phyloP scores from a whole-genome alignment of 2,329 filamentous ascomycete species.

The Mariannaea sp. region DNA sequence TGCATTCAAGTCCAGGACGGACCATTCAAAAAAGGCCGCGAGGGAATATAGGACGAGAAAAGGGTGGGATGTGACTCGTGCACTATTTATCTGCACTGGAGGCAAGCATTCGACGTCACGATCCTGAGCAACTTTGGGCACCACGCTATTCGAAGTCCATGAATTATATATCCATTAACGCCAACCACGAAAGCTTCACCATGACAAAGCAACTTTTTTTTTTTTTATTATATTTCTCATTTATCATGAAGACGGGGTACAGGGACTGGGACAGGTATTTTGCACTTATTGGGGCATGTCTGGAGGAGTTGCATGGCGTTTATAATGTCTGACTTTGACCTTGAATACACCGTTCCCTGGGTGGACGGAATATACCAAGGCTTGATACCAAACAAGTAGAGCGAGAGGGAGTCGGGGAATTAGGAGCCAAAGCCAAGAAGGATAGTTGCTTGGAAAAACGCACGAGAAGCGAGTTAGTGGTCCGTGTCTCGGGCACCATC shows the following conservation, averaged over 20 bases:
- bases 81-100: conserved; percentile 23
- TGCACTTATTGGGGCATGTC: conserved; percentile 28
- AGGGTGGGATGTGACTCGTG: conserved; percentile 15
- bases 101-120: conserved; percentile 15
- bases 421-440: neutral
- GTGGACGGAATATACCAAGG: conserved; percentile 30
- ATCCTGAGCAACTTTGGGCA: conserved; percentile 11
- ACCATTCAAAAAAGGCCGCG: conserved; percentile 29
- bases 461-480: conserved; percentile 23
- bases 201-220: conserved; percentile 20
- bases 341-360: conserved; percentile 35
- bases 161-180: conserved; percentile 11
- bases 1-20: conserved; percentile 24
- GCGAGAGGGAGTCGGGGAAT: conserved; percentile 19
- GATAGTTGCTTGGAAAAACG: conserved; percentile 12
- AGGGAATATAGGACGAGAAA: conserved; percentile 14
- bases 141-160: conserved; percentile 14
- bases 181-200: conserved; percentile 21
- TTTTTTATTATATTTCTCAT: conserved; percentile 17
- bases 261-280: conserved; percentile 24
- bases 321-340: conserved; percentile 27
- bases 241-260: conserved; percentile 28
- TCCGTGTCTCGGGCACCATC: conserved; percentile 28
- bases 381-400: conserved; percentile 36
- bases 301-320: conserved; percentile 39